A percentile compares a stretch with the other conserved stretches of the same genome.
Conservation (phyloP, 768 basidiomycete genomes). For the Rhizopogon roseolus region DNA sequence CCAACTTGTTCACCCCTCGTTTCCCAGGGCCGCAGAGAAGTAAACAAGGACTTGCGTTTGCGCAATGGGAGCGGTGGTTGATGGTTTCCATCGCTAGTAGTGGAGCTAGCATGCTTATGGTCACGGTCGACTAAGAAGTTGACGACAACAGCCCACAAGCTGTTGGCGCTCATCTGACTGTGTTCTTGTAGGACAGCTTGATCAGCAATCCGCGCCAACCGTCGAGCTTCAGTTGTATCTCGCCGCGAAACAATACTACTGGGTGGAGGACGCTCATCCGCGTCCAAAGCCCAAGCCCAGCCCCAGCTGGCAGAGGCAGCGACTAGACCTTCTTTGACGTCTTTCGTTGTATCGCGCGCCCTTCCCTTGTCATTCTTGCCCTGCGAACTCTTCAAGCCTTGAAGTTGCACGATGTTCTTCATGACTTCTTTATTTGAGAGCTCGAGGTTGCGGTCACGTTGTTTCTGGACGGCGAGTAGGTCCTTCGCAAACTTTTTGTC, state of each 20-base stretch:
- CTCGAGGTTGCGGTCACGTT: conserved; percentile 61
- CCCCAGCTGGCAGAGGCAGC: conserved; percentile 56
- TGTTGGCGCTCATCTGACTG: conserved; percentile 57
- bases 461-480: conserved; percentile 54
- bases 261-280: conserved; percentile 80
- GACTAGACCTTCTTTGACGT: conserved; percentile 27
- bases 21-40: conserved; percentile 14
- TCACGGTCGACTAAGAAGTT: conserved; percentile 59
- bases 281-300: conserved; percentile 85
- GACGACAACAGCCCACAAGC: conserved; percentile 63
- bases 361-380: conserved; percentile 15
- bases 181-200: conserved; percentile 56
- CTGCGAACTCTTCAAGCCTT: conserved; percentile 8
- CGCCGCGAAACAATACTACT: conserved; percentile 87
- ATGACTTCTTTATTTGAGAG: conserved; percentile 59
- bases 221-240: conserved; percentile 77
- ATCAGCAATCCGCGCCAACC: conserved; percentile 72
- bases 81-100: background rate
- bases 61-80: background rate
- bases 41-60: conserved; percentile 24
- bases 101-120: conserved; percentile 17
- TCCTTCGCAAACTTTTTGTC: conserved; percentile 64
- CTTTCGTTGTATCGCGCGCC: conserved; percentile 14
- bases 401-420: conserved; percentile 47
- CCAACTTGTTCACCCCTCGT: background rate